phyloP scores from a whole-genome alignment of 768 basidiomycete species.

The Mycena chlorophos region DNA sequence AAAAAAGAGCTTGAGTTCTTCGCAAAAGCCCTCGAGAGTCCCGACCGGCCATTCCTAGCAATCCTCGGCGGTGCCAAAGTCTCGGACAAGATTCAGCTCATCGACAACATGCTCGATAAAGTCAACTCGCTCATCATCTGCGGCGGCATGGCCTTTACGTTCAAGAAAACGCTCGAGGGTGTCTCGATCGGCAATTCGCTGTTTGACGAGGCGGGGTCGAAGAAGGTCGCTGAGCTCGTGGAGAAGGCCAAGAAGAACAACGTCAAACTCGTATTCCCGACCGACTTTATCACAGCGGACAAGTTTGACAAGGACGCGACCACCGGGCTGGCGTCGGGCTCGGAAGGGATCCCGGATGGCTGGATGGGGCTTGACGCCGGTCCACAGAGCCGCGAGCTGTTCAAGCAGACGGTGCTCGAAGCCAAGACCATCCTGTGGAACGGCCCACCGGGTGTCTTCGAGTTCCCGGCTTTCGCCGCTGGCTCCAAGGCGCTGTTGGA shows the following conservation, averaged over 20 bases:
- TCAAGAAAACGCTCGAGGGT: slow-evolving; percentile 90
- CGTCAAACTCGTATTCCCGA: slow-evolving; percentile 93
- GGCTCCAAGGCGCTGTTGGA: slow-evolving; percentile 85
- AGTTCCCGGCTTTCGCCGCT: slow-evolving; percentile 86
- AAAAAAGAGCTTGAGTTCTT: slow-evolving; percentile 99
- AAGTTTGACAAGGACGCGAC: slow-evolving; percentile 93
- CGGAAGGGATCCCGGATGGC: slow-evolving; percentile 84
- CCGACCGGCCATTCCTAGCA: slow-evolving; percentile 94
- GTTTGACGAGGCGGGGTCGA: slow-evolving; percentile 85
- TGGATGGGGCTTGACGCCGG: slow-evolving; percentile 97
- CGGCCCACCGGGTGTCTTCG: slow-evolving; percentile 96
- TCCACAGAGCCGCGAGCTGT: slow-evolving; percentile 78
- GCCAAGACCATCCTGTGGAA: slow-evolving; percentile 98
- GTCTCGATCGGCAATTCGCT: slow-evolving; percentile 93
- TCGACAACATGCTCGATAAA: slow-evolving; percentile 99
- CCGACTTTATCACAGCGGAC: slow-evolving; percentile 92
- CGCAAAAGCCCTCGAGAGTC: slow-evolving; percentile 93
- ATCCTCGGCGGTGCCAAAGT: slow-evolving; percentile 99
- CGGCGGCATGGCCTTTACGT: slow-evolving; percentile 99
- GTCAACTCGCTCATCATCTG: slow-evolving; percentile 95
- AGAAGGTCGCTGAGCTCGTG: slow-evolving; percentile 80
- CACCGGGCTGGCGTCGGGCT: slow-evolving; percentile 76
- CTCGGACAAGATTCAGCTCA: slow-evolving; percentile 97
- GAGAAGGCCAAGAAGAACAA: slow-evolving; percentile 91
- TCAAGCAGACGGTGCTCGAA: slow-evolving; percentile 75